A percentile compares a stretch with the other conserved stretches of the same genome.
Conservation (phyloP, 306 rosid species). For the Hylodesmum podocarpum region DNA sequence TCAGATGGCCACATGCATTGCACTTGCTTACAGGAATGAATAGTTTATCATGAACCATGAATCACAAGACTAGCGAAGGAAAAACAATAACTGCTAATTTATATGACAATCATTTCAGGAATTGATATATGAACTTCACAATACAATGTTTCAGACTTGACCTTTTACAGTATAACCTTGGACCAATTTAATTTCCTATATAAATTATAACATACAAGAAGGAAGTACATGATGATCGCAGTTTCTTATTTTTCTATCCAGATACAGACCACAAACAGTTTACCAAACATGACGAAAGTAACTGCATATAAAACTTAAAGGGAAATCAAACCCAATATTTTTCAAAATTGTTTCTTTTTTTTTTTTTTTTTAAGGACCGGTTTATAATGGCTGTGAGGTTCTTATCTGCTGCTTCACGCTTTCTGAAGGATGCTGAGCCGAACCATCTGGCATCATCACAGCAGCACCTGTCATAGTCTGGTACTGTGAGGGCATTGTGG, state of each 20-base stretch:
- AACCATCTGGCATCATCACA: constrained; percentile 51
- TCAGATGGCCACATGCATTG: constrained; percentile 20
- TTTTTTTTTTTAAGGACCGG: constrained; percentile 31
- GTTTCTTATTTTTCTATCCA: constrained; percentile 78
- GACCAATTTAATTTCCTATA: constrained; percentile 76
- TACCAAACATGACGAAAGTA: constrained; percentile 54
- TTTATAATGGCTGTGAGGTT: constrained; percentile 66
- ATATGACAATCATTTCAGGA: constrained; percentile 57
- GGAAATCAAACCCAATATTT: constrained; percentile 52
- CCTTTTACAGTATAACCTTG: constrained; percentile 86
- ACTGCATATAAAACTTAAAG: constrained; percentile 44
- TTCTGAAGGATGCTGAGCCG: constrained; percentile 71
- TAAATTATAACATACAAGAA: constrained; percentile 57
- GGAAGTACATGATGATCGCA: constrained; percentile 47
- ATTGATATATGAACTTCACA: constrained; percentile 64
- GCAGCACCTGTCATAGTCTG: constrained; percentile 82
- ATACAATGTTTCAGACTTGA: constrained; percentile 55
- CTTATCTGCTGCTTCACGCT: constrained; percentile 84
- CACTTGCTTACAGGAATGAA: neutral
- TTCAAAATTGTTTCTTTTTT: constrained; percentile 82
- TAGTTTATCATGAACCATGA: constrained; percentile 14
- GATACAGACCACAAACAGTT: constrained; percentile 74
- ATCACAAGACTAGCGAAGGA: constrained; percentile 25
- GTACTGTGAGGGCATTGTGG: constrained; percentile 77
- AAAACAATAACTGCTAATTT: constrained; percentile 31